phyloP scores from a whole-genome alignment of 495 filamentous ascomycete genomes.

The Cladorrhinum samala region DNA sequence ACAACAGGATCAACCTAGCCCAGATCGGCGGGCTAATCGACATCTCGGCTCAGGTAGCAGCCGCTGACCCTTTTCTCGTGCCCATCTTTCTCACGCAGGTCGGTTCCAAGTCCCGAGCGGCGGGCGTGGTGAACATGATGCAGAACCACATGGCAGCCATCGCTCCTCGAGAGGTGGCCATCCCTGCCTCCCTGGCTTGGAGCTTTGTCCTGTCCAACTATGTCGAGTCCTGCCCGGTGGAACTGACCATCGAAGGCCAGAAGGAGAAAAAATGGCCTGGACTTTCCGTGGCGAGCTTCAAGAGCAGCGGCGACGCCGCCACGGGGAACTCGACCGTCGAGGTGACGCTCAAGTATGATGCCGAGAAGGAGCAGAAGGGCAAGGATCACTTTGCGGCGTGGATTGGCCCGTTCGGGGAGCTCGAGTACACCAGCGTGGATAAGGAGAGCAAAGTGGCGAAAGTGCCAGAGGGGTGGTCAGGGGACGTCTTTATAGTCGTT shows the following conservation, averaged over 20 bases:
- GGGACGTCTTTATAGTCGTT: conserved; percentile 34
- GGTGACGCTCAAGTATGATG: conserved; percentile 21
- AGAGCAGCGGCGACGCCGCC: conserved; percentile 1
- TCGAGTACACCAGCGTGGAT: conserved; percentile 27
- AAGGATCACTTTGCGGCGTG: conserved; percentile 26
- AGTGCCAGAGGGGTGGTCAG: conserved; percentile 28
- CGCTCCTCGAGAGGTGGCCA: conserved; percentile 29
- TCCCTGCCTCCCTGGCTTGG: conserved; percentile 30
- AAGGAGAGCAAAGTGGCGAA: conserved; percentile 8
- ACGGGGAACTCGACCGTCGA: conserved; percentile 8
- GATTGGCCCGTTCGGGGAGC: conserved; percentile 33
- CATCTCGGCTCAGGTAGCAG: conserved; percentile 46
- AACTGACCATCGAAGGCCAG: conserved; percentile 10
- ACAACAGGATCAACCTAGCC: conserved; percentile 38
- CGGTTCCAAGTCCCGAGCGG: conserved; percentile 33
- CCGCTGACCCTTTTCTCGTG: conserved; percentile 38
- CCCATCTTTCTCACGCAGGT: conserved; percentile 27
- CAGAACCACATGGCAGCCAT: conserved; percentile 30
- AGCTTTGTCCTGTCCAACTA: conserved; percentile 27
- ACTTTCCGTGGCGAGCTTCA: conserved; percentile 15
- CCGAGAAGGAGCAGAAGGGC: background rate
- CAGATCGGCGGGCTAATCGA: conserved; percentile 53
- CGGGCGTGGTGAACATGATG: conserved; percentile 39
- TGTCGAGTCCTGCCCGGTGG: conserved; percentile 19
- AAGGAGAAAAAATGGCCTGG: conserved; percentile 16